phyloP scores from a whole-genome alignment of 129 eudicot genomes.

The Helianthus annuus region DNA sequence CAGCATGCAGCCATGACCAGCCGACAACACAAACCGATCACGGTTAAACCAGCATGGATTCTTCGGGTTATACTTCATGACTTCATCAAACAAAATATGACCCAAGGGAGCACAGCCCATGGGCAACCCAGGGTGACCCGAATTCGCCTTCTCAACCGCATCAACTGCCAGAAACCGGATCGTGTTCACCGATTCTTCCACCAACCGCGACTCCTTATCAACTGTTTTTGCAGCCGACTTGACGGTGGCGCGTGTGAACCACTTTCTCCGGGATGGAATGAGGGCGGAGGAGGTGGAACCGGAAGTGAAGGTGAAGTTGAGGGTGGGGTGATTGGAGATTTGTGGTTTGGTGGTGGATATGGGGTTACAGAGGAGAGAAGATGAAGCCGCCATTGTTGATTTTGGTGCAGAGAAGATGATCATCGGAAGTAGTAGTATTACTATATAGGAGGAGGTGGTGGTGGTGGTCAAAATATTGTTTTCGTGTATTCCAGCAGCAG shows the following conservation, averaged over 20 bases:
- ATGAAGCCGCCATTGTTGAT: slow-evolving; percentile 27
- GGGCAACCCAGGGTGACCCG: slow-evolving; percentile 64
- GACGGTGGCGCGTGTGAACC: not conserved
- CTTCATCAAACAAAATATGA: slow-evolving; percentile 53
- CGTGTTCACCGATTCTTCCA: slow-evolving; percentile 52
- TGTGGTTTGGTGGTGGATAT: slow-evolving; percentile 1
- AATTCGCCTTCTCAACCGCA: slow-evolving; percentile 65
- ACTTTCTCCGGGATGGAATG: not conserved
- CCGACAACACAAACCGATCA: slow-evolving; percentile 59
- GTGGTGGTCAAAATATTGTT: slow-evolving; percentile 8
- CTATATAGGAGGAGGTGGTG: not conserved
- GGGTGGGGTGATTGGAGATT: slow-evolving; percentile 7
- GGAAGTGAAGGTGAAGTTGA: slow-evolving; percentile 9
- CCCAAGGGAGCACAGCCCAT: slow-evolving; percentile 77
- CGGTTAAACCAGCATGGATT: slow-evolving; percentile 62
- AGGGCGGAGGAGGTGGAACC: not conserved
- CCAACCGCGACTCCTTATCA: slow-evolving; percentile 16
- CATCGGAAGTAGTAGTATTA: not conserved
- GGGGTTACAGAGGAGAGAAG: slow-evolving; percentile 25
- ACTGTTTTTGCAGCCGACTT: slow-evolving; percentile 17
- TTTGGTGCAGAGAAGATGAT: not conserved
- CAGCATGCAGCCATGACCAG: slow-evolving; percentile 68
- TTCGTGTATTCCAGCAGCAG: not conserved
- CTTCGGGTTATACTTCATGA: slow-evolving; percentile 56
- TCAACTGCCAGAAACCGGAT: slow-evolving; percentile 57